Percentiles rank a stretch among this genome's conserved stretches.
These are phyloP conservation scores for Cryptosporidium felis DNA, from an alignment of 169 alveolate species.

Conservation along the genomic window DNA sequence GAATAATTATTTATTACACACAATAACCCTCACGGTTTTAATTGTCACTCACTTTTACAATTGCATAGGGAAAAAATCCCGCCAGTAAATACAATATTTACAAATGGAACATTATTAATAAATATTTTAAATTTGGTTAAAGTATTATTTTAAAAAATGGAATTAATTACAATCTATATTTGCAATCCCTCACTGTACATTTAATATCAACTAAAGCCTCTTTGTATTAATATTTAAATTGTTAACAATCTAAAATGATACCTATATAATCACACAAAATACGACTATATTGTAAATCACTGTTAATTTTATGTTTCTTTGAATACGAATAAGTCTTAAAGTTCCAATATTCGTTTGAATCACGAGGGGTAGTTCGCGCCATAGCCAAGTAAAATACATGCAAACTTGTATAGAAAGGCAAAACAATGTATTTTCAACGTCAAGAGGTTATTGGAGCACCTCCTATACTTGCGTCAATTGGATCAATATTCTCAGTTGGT, in stretches of 20 bases:
- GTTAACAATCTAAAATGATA: no score
- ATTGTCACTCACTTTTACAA: constrained; percentile 18
- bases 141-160: background rate
- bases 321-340: no score
- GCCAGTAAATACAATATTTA: background rate
- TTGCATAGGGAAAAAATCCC: constrained; percentile 20
- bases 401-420: background rate
- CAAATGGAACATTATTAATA: background rate
- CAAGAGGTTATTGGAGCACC: constrained; percentile 44
- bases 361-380: constrained; percentile 38
- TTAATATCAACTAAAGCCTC: no score
- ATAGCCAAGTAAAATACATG: constrained; percentile 8
- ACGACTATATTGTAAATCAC: no score
- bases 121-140: no score
- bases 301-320: no score
- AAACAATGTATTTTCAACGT: constrained; percentile 30
- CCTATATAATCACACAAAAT: no score
- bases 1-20: background rate
- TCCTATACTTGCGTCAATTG: constrained; percentile 47
- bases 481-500: background rate
- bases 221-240: no score
- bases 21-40: background rate
- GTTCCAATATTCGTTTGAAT: background rate
- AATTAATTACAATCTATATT: no score
- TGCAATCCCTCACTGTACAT: no score